These are phyloP conservation scores for Skeletonema marinoi DNA, from an alignment of 108 stramenopile species.

Conservation along the genomic window DNA sequence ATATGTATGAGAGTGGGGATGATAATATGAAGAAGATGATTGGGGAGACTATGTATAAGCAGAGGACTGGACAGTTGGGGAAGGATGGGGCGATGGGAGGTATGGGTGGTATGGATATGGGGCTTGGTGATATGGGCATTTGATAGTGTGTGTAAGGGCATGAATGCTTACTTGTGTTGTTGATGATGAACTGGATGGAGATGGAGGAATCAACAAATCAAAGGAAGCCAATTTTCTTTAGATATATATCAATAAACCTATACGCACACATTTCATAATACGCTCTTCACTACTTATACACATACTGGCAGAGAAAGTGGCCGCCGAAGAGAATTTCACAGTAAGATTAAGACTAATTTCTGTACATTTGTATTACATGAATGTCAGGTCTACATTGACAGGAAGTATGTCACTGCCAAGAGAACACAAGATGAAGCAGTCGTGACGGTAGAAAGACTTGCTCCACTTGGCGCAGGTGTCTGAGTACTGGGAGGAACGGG, in stretches of 20 bases:
- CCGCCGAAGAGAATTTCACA: too few relatives aligned
- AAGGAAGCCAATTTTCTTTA: too few relatives aligned
- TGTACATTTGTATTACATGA: too few relatives aligned
- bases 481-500: too few relatives aligned
- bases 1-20: slow-evolving; percentile 96
- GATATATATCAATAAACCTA: slow-evolving; percentile 1
- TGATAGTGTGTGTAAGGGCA: not conserved
- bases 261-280: not conserved
- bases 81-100: slow-evolving; percentile 13
- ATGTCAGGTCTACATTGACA: too few relatives aligned
- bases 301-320: too few relatives aligned
- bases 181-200: not conserved
- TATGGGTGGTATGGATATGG: slow-evolving; percentile 14
- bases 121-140: not conserved
- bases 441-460: too few relatives aligned
- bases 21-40: slow-evolving; percentile 96
- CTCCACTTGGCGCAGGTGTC: too few relatives aligned
- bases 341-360: too few relatives aligned
- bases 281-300: too few relatives aligned
- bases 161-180: not conserved
- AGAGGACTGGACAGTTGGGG: slow-evolving; percentile 75
- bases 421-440: too few relatives aligned
- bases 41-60: slow-evolving; percentile 95
- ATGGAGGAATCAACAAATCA: not conserved
- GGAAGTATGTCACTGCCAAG: too few relatives aligned